Conservation (phyloP, 306 rosid genomes). For the Cajanus cajan region DNA sequence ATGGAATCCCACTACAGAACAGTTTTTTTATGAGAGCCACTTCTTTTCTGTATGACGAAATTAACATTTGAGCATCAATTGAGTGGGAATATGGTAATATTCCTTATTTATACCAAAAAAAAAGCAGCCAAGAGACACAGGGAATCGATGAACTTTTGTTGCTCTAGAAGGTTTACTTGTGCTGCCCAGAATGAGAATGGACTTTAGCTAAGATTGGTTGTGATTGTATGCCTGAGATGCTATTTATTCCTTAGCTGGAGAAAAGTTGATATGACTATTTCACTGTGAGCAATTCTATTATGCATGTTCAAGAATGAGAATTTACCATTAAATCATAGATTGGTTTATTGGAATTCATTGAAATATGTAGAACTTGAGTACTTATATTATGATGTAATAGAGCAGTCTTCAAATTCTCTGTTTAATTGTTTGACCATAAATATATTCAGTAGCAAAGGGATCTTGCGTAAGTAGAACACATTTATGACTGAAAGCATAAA, state of each 20-base stretch:
- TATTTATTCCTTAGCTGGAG: slow-evolving; percentile 23
- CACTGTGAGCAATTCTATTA: slow-evolving; percentile 18
- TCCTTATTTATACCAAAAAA: slow-evolving; percentile 27
- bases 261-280: slow-evolving; percentile 20
- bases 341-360: slow-evolving; percentile 19
- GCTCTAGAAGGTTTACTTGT: slow-evolving; percentile 6
- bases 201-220: slow-evolving; percentile 6
- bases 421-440: background rate
- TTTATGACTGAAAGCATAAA: slow-evolving; percentile 1
- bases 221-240: slow-evolving; percentile 13
- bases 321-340: background rate
- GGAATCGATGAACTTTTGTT: slow-evolving; percentile 27
- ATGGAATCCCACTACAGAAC: slow-evolving; percentile 35
- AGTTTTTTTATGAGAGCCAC: slow-evolving; percentile 25
- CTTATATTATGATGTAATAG: background rate
- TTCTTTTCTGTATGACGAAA: slow-evolving; percentile 30
- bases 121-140: slow-evolving; percentile 13
- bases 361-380: slow-evolving; percentile 5
- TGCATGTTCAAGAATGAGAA: slow-evolving; percentile 7
- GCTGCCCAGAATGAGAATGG: slow-evolving; percentile 18
- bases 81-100: slow-evolving; percentile 41
- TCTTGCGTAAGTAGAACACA: background rate
- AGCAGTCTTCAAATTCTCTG: background rate
- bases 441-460: slow-evolving; percentile 2
- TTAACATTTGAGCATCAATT: slow-evolving; percentile 36